Percentiles rank a stretch among this genome's conserved stretches.
These are phyloP conservation scores for Phellinidium pouzarii DNA, from an alignment of 1,284 basidiomycete genomes.

Conservation along the genomic window DNA sequence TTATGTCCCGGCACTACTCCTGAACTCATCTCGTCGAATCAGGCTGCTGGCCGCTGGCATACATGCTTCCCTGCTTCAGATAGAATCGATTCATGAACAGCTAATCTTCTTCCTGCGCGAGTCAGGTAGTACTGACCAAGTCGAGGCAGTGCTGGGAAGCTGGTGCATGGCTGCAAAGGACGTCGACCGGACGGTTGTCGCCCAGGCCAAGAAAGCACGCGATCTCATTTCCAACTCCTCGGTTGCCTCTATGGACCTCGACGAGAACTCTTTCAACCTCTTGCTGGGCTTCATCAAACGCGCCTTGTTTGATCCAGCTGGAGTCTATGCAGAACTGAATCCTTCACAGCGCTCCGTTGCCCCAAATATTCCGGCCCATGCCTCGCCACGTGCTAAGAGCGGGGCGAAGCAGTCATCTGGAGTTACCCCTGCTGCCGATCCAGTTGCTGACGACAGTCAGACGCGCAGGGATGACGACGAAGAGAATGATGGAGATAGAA, in stretches of 20 bases:
- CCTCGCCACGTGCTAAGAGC: slow-evolving; percentile 28
- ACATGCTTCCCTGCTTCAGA: slow-evolving; percentile 62
- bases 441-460: slow-evolving; percentile 26
- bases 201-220: slow-evolving; percentile 51
- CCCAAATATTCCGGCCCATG: slow-evolving; percentile 21
- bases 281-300: slow-evolving; percentile 47
- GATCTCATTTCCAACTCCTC: slow-evolving; percentile 29
- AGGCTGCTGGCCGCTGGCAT: slow-evolving; percentile 63
- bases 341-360: slow-evolving; percentile 44
- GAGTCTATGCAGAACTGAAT: slow-evolving; percentile 62
- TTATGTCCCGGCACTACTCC: slow-evolving; percentile 75
- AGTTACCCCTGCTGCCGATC: slow-evolving; percentile 22
- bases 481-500: slow-evolving; percentile 61
- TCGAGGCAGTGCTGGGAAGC: slow-evolving; percentile 70
- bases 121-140: slow-evolving; percentile 44
- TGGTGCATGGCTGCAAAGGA: slow-evolving; percentile 78
- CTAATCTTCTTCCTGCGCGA: slow-evolving; percentile 58
- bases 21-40: slow-evolving; percentile 77
- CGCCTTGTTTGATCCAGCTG: slow-evolving; percentile 60
- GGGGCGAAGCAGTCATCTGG: slow-evolving; percentile 21
- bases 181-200: slow-evolving; percentile 57
- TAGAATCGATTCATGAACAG: slow-evolving; percentile 46
- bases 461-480: slow-evolving; percentile 50
- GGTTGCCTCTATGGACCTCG: slow-evolving; percentile 32
- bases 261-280: slow-evolving; percentile 21